Evolutionary conservation across 2,329 filamentous ascomycete genomes (phyloP).

Genomic region (Verticillium isaacii): DNA sequence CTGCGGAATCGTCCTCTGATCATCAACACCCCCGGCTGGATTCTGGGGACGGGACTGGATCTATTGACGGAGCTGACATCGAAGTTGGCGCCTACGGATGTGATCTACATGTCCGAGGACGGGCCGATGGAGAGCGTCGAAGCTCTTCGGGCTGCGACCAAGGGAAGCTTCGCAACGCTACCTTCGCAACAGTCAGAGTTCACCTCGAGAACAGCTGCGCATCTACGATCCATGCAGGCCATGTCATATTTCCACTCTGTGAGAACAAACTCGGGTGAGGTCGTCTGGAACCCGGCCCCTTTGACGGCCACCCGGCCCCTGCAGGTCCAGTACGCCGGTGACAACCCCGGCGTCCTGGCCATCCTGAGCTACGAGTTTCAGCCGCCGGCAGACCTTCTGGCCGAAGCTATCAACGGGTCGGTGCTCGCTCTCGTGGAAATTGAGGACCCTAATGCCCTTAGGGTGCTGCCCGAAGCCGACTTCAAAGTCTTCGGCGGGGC

Average conservation of each 20-base stretch:
- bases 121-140: constrained; percentile 55
- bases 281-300: constrained; percentile 48
- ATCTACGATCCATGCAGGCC: constrained; percentile 70
- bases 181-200: constrained; percentile 56
- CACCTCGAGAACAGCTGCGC: constrained; percentile 54
- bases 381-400: constrained; percentile 51
- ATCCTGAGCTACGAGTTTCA: constrained; percentile 65
- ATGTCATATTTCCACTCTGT: constrained; percentile 69
- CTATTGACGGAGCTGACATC: constrained; percentile 54
- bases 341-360: constrained; percentile 51
- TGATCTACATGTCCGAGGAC: constrained; percentile 65
- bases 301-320: constrained; percentile 55
- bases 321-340: constrained; percentile 54
- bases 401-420: constrained; percentile 65
- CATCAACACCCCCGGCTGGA: constrained; percentile 72
- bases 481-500: constrained; percentile 1
- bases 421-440: constrained; percentile 62
- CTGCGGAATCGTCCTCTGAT: constrained; percentile 51
- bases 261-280: constrained; percentile 11
- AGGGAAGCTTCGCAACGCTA: constrained; percentile 42
- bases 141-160: constrained; percentile 40
- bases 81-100: constrained; percentile 50
- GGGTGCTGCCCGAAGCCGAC: constrained; percentile 18
- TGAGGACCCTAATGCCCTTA: constrained; percentile 47
- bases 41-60: constrained; percentile 65